A percentile compares a stretch with the other conserved stretches of the same genome.
These are phyloP conservation scores for Blastobotrys arbuscula DNA, from an alignment of 1,139 yeast species.

Conservation along the genomic window DNA sequence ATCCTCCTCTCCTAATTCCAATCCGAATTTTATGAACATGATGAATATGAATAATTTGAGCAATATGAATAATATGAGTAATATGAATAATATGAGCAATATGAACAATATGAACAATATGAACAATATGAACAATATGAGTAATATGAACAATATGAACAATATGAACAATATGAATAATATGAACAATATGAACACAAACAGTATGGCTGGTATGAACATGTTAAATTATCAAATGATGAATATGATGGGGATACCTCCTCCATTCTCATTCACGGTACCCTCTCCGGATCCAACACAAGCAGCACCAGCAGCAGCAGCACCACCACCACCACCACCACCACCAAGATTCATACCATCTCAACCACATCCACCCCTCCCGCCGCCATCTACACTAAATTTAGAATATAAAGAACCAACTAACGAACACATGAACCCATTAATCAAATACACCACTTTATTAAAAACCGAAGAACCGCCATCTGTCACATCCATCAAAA, in stretches of 20 bases:
- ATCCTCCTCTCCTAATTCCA: not conserved
- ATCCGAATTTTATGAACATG: not conserved
- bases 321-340: not conserved
- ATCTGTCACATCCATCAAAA: conserved; percentile 4
- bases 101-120: not conserved
- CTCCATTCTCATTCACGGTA: not conserved
- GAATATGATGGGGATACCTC: conserved; percentile 8
- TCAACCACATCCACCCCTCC: not conserved
- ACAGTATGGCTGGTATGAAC: not conserved
- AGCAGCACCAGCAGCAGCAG: not conserved
- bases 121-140: not conserved
- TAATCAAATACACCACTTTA: conserved; percentile 5
- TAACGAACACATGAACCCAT: conserved; percentile 1
- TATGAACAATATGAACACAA: not conserved
- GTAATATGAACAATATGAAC: not conserved
- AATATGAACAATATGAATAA: not conserved
- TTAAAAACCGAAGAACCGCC: not conserved
- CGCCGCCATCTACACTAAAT: not conserved
- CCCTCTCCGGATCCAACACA: too few species aligned
- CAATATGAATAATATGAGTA: not conserved
- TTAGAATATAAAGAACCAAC: not conserved
- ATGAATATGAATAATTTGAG: not conserved
- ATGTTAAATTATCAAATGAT: conserved; percentile 3
- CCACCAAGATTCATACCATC: not conserved
- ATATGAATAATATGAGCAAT: not conserved